These are phyloP conservation scores for Aristolochia californica DNA, from an alignment of 164 flowering plant species.

Conservation along the genomic window DNA sequence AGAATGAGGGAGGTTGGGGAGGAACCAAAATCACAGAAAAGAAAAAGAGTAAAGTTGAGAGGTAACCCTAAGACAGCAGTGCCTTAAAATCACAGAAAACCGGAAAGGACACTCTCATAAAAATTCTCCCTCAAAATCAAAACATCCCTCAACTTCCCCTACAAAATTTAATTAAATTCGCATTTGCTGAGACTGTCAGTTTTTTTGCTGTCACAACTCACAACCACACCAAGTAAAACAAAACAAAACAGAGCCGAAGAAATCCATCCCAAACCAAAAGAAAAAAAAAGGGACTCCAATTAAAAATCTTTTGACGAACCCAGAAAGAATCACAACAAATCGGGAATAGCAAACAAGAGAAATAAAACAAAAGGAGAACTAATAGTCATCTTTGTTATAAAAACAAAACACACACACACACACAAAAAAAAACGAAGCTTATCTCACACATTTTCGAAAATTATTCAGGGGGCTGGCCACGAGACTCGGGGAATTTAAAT, in stretches of 20 bases:
- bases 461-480: conserved; percentile 7
- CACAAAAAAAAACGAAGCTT: too few species aligned
- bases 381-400: background rate
- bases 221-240: conserved; percentile 16
- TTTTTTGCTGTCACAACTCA: conserved; percentile 9
- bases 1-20: background rate
- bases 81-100: conserved; percentile 15
- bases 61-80: conserved; percentile 24
- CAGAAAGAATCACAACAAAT: conserved; percentile 7
- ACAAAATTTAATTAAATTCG: conserved; percentile 15
- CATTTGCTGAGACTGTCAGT: conserved; percentile 19
- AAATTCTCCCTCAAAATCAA: conserved; percentile 2
- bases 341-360: background rate
- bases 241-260: background rate
- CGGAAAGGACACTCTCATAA: conserved; percentile 12
- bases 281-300: background rate
- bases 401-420: background rate
- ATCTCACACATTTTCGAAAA: background rate
- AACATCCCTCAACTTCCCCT: conserved; percentile 2
- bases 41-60: conserved; percentile 16
- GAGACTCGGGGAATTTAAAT: conserved; percentile 12
- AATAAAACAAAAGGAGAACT: conserved; percentile 5
- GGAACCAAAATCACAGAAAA: conserved; percentile 17
- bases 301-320: conserved; percentile 2
- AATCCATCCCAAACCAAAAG: conserved; percentile 1